A percentile compares a stretch with the other conserved stretches of the same genome.
Conservation (phyloP, 1,284 basidiomycete species). For the Omphalotus olearius region DNA sequence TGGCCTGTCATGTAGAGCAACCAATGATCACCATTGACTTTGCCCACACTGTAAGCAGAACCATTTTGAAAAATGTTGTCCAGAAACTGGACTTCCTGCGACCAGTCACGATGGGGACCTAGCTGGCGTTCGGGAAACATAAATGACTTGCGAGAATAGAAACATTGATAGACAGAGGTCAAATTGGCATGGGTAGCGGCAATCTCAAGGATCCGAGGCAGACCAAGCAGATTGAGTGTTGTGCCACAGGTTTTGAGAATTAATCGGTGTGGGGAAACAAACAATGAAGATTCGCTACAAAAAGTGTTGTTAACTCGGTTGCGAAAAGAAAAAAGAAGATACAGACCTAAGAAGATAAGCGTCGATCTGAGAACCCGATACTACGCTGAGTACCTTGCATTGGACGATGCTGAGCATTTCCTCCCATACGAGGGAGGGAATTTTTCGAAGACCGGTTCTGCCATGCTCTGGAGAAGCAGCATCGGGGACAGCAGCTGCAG, state of each 20-base stretch:
- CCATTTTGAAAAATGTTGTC: conserved; percentile 87
- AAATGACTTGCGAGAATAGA: conserved; percentile 98
- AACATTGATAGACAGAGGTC: conserved; percentile 78
- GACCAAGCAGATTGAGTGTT: conserved; percentile 92
- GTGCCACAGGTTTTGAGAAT: conserved; percentile 99
- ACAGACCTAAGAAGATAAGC: conserved; percentile 91
- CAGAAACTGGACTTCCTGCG: conserved; percentile 87
- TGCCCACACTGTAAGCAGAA: conserved; percentile 95
- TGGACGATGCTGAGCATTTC: conserved; percentile 96
- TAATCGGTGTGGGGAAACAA: conserved; percentile 93
- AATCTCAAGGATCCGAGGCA: conserved; percentile 91
- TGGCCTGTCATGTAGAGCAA: conserved; percentile 87
- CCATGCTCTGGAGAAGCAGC: conserved; percentile 32
- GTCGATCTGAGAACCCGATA: conserved; percentile 86
- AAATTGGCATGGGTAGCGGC: conserved; percentile 77
- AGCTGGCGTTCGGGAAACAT: conserved; percentile 98
- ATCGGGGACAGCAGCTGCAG: conserved; percentile 54
- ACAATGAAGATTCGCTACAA: conserved; percentile 92
- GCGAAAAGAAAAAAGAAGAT: conserved; percentile 5
- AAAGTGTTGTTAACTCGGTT: conserved; percentile 16
- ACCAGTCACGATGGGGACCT: conserved; percentile 95
- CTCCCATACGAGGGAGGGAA: conserved; percentile 85
- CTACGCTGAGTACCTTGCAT: conserved; percentile 92
- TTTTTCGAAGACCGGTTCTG: conserved; percentile 71
- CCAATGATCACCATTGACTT: conserved; percentile 99